Evolutionary conservation across 805 yeast genomes (phyloP), one percentile per base, ranked within the genome.

Genomic region (Saccharomyces jurei): DNA sequence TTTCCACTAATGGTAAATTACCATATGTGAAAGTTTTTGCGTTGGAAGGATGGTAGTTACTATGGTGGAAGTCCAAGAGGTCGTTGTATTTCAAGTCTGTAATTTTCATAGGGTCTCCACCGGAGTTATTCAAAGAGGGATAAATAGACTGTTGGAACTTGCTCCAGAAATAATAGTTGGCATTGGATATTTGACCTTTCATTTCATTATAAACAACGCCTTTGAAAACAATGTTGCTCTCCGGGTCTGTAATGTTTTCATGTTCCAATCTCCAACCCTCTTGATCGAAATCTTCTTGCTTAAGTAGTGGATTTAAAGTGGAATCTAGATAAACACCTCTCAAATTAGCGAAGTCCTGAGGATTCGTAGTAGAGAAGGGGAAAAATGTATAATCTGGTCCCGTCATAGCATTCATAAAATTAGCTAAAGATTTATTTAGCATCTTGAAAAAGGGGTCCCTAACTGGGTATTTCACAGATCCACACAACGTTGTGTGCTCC

Each of bases 351-450:
- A 79, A 94, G 68, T 94, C 99, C 53, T 80, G 81, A 47, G 71
- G 68, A 70, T 94, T 94, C 10, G 98, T 92, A 2, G 99, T 94
- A 29, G 98, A 87, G 75, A 94, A 94, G 4, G 99, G 99, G 64
- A 87, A 94, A 70, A 83, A 91, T 0, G 99, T 94, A 66, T 90
- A 91, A 71, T 94, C 98, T 62, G 87, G 91, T 25, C 96, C 99
- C 0, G 99, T 94, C 97, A 94, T 89, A 8, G 99, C 99, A 68
- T 94, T 94, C 99, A 94, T 94, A 71, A 90, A 94, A 68, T 89
- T 94, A 32, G 97, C 84, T 63, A 94, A 74, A n/a, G 97, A 89
- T 59, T 97, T 74, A 69, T 90, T 92, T 56, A 92, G 76, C 99
- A 94, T 94, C 69, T 92, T 92, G 80, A 94, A 94, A 70, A 94